A percentile compares a stretch with the other conserved stretches of the same genome.
Evolutionary conservation across 768 basidiomycete species (phyloP).

Genomic region (Pleurotus eryngii): DNA sequence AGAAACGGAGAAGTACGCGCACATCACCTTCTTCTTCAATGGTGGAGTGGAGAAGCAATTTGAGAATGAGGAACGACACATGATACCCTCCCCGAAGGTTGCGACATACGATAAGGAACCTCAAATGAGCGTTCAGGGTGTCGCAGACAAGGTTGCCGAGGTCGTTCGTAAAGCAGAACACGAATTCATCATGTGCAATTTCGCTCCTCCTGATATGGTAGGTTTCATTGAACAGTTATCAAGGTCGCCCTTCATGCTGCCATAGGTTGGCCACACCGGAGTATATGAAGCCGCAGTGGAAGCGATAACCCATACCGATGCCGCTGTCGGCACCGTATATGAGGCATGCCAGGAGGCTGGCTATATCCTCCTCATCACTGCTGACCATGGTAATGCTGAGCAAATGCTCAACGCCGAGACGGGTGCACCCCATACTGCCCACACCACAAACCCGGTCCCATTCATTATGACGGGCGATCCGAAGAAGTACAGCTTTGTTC

Average conservation of each 20-base stretch:
- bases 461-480: conserved; percentile 80
- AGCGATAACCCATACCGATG: conserved; percentile 86
- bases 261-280: conserved; percentile 87
- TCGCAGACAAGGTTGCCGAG: conserved; percentile 92
- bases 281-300: conserved; percentile 87
- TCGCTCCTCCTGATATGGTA: conserved; percentile 96
- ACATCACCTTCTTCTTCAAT: conserved; percentile 98
- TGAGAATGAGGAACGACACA: conserved; percentile 72
- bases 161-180: conserved; percentile 65
- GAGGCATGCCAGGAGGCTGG: conserved; percentile 82
- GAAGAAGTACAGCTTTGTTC: conserved; percentile 49
- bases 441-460: conserved; percentile 86
- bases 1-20: conserved; percentile 98
- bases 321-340: conserved; percentile 84
- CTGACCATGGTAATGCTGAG: conserved; percentile 96
- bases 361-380: conserved; percentile 84
- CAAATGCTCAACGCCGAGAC: conserved; percentile 87
- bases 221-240: conserved; percentile 7
- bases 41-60: conserved; percentile 95
- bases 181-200: conserved; percentile 97
- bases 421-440: conserved; percentile 87
- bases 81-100: conserved; percentile 92
- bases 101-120: conserved; percentile 93
- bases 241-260: neutral
- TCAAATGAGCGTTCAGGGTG: conserved; percentile 83